phyloP scores from a whole-genome alignment of 495 filamentous ascomycete species.

The Halenospora varia region DNA sequence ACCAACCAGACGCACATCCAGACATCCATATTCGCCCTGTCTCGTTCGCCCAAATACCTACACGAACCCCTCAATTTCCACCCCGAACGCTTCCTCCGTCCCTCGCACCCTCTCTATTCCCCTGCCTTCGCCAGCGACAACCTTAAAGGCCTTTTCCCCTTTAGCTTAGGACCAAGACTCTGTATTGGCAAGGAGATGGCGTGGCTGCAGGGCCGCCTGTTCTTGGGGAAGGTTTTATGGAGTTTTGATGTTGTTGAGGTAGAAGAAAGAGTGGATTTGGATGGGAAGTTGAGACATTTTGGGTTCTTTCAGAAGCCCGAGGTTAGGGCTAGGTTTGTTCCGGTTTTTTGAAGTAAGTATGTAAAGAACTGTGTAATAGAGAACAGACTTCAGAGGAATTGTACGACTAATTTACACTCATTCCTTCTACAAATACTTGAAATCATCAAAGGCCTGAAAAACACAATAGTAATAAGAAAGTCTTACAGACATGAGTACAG shows the following conservation, averaged over 20 bases:
- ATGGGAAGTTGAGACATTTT: neutral
- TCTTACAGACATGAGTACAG: too few species aligned
- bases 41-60: neutral
- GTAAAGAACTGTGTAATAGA: neutral
- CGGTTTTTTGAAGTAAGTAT: neutral
- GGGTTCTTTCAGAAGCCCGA: neutral
- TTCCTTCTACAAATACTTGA: too few species aligned
- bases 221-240: neutral
- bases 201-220: neutral
- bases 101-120: neutral
- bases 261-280: neutral
- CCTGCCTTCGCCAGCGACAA: neutral
- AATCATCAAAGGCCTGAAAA: too few species aligned
- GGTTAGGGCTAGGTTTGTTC: neutral
- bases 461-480: too few species aligned
- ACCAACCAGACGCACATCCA: neutral
- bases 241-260: neutral
- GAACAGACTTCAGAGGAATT: too few species aligned
- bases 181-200: neutral
- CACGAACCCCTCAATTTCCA: neutral
- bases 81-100: neutral
- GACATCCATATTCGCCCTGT: neutral
- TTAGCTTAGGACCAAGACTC: neutral
- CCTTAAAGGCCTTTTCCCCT: neutral
- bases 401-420: too few species aligned